phyloP scores from a whole-genome alignment of 2,329 filamentous ascomycete genomes.

The Elsinoe perseae region DNA sequence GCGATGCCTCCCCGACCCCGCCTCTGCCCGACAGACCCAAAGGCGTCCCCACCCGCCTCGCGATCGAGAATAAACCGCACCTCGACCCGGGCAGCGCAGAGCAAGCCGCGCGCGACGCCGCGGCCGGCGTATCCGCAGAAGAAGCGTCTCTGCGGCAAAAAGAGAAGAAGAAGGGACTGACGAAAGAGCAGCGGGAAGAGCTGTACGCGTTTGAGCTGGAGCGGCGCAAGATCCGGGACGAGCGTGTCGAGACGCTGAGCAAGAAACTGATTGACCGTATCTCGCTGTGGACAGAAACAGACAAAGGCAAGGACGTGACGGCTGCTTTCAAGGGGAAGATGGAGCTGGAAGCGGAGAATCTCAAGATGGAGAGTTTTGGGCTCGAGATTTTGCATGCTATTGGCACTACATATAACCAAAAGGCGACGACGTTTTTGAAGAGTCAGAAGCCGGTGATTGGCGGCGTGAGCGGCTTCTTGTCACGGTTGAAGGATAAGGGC shows the following conservation, averaged over 20 bases:
- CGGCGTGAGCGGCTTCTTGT: constrained; percentile 92
- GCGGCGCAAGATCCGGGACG: constrained; percentile 72
- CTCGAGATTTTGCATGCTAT: constrained; percentile 94
- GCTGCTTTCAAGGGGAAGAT: constrained; percentile 90
- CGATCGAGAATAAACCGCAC: constrained; percentile 72
- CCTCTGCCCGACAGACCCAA: constrained; percentile 31
- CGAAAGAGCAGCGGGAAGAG: constrained; percentile 89
- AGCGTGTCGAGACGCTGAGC: constrained; percentile 76
- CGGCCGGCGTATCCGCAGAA: constrained; percentile 59
- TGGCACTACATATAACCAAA: constrained; percentile 80
- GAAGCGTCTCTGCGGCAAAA: constrained; percentile 71
- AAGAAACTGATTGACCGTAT: constrained; percentile 84
- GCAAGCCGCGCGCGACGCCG: constrained; percentile 60
- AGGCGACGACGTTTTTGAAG: constrained; percentile 80
- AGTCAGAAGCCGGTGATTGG: constrained; percentile 79
- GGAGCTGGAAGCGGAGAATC: constrained; percentile 85
- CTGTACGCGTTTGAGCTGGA: constrained; percentile 82
- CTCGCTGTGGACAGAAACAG: constrained; percentile 94
- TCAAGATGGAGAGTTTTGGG: constrained; percentile 99
- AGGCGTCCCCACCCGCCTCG: constrained; percentile 68
- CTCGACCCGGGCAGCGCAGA: constrained; percentile 37
- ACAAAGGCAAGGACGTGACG: constrained; percentile 79
- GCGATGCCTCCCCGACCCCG: constrained; percentile 20
- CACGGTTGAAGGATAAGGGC: constrained; percentile 89
- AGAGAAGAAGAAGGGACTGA: constrained; percentile 80